Conservation (phyloP, 495 filamentous ascomycete species). For the Acidomyces sp. region DNA sequence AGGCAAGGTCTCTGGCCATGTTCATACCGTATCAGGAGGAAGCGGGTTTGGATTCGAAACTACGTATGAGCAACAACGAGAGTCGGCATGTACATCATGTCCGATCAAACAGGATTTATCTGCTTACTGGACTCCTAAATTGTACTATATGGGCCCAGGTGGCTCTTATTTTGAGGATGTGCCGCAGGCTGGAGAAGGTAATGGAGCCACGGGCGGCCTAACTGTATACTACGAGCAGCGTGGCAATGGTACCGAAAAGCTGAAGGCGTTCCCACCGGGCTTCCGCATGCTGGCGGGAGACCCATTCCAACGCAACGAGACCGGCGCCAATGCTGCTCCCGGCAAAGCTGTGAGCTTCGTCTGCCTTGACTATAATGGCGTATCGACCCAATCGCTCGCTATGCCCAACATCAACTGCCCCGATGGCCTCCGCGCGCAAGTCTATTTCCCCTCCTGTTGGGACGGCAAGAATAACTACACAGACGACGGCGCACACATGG, state of each 20-base stretch:
- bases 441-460: conserved; percentile 45
- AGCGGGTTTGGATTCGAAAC: conserved; percentile 55
- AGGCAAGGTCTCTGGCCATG: conserved; percentile 47
- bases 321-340: conserved; percentile 25
- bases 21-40: conserved; percentile 64
- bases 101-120: conserved; percentile 52
- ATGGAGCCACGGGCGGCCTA: conserved; percentile 24
- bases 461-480: conserved; percentile 33
- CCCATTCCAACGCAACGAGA: conserved; percentile 36
- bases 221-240: conserved; percentile 62
- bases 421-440: conserved; percentile 45
- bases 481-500: conserved; percentile 46
- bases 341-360: conserved; percentile 40
- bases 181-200: conserved; percentile 47
- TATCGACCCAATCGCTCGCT: conserved; percentile 19
- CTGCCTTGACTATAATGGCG: conserved; percentile 39
- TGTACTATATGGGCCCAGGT: conserved; percentile 54
- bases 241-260: conserved; percentile 44
- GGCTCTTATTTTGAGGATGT: conserved; percentile 47
- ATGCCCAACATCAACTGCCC: conserved; percentile 44
- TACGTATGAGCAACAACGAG: conserved; percentile 42
- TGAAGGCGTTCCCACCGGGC: conserved; percentile 53
- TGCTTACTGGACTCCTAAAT: conserved; percentile 63
- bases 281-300: conserved; percentile 67
- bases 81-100: conserved; percentile 55